Conservation (phyloP, 2,329 filamentous ascomycete species). For the Sporothrix mexicana region DNA sequence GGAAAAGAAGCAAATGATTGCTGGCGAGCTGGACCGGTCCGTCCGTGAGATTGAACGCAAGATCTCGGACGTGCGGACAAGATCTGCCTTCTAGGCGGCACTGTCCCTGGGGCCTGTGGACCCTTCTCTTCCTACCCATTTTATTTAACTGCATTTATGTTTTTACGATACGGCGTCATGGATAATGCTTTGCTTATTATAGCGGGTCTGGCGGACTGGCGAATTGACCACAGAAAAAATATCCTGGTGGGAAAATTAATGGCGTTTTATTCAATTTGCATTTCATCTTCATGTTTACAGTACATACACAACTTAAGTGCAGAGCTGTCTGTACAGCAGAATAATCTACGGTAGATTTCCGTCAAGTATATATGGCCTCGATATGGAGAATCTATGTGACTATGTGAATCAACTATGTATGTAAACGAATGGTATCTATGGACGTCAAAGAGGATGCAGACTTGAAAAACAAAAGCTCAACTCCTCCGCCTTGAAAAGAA, state of each 20-base stretch:
- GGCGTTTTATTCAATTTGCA: conserved; percentile 7
- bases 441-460: background rate
- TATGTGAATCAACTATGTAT: background rate
- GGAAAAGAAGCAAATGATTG: conserved; percentile 95
- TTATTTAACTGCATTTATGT: background rate
- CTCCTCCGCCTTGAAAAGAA: conserved; percentile 22
- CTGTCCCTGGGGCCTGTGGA: too few species aligned
- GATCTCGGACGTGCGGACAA: conserved; percentile 72
- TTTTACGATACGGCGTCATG: conserved; percentile 6
- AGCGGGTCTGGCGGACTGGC: conserved; percentile 4
- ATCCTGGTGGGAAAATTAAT: conserved; percentile 9
- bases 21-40: conserved; percentile 87
- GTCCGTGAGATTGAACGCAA: conserved; percentile 95
- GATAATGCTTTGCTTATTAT: background rate
- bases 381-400: background rate
- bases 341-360: background rate
- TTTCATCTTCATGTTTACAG: background rate
- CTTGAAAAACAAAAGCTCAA: background rate
- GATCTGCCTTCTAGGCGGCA: conserved; percentile 63
- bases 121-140: background rate
- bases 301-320: conserved; percentile 10
- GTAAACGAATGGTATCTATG: conserved; percentile 2
- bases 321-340: background rate
- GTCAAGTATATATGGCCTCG: background rate
- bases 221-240: conserved; percentile 12